These are phyloP conservation scores for Dalechampia spathulata DNA, from an alignment of 441 rosid genomes.

Conservation along the genomic window DNA sequence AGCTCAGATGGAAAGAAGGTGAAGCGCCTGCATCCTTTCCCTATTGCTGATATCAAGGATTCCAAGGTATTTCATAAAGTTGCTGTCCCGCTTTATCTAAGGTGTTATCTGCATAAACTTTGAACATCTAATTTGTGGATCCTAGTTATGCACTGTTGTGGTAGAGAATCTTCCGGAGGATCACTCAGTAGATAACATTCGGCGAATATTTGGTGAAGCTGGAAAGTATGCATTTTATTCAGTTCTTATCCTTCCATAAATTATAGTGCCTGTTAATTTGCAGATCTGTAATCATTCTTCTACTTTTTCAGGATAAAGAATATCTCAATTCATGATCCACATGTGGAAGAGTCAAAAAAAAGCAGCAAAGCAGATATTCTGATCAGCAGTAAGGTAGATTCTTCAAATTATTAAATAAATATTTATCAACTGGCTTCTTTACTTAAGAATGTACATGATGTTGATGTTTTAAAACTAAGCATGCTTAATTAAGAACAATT, in stretches of 20 bases:
- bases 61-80: conserved; percentile 51
- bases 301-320: conserved; percentile 45
- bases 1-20: conserved; percentile 75
- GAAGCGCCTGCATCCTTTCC: conserved; percentile 62
- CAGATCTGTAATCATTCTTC: neutral
- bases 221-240: conserved; percentile 51
- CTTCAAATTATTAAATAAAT: neutral
- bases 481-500: too few relatives aligned
- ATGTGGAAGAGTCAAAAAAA: conserved; percentile 52
- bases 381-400: conserved; percentile 55
- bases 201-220: conserved; percentile 58
- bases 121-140: conserved; percentile 35
- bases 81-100: neutral
- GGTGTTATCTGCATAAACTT: conserved; percentile 4
- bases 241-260: neutral
- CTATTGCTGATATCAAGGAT: conserved; percentile 58
- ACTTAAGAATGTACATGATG: neutral
- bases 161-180: conserved; percentile 93
- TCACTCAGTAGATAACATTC: conserved; percentile 65
- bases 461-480: too few relatives aligned
- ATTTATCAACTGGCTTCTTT: neutral
- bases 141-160: conserved; percentile 73
- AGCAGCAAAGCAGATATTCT: conserved; percentile 42
- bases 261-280: conserved; percentile 6
- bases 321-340: conserved; percentile 51